Evolutionary conservation across 352 stramenopile genomes (phyloP).

Genomic region (Phytophthora uliginosa): DNA sequence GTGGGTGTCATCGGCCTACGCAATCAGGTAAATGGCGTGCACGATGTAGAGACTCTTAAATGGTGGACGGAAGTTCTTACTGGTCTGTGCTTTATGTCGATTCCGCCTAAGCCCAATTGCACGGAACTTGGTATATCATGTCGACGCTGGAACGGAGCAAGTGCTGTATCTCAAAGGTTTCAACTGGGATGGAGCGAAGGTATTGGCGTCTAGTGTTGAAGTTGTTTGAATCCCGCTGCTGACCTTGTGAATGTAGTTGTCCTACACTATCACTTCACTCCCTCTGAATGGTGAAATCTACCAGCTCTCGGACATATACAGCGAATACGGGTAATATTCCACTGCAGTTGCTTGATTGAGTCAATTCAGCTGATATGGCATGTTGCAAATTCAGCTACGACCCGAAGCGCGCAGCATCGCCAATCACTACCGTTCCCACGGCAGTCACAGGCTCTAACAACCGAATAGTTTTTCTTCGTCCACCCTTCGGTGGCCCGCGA

Average conservation of each 20-base stretch:
- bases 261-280: slow-evolving; percentile 85
- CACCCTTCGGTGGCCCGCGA: slow-evolving; percentile 65
- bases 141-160: slow-evolving; percentile 74
- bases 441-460: slow-evolving; percentile 89
- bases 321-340: slow-evolving; percentile 79
- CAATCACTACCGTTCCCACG: slow-evolving; percentile 67
- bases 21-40: slow-evolving; percentile 24
- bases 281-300: slow-evolving; percentile 86
- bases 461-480: slow-evolving; percentile 85
- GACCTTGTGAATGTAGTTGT: slow-evolving; percentile 52
- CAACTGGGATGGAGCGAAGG: slow-evolving; percentile 61
- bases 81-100: slow-evolving; percentile 1
- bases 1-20: slow-evolving; percentile 8
- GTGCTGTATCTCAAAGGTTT: slow-evolving; percentile 89
- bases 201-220: slow-evolving; percentile 5
- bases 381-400: slow-evolving; percentile 63
- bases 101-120: slow-evolving; percentile 53
- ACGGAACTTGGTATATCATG: slow-evolving; percentile 80
- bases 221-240: background rate
- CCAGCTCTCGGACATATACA: slow-evolving; percentile 92
- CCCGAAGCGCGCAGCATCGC: slow-evolving; percentile 71
- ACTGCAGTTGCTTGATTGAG: background rate
- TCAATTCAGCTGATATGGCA: background rate
- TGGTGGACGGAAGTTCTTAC: background rate
- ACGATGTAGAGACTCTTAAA: background rate